A percentile compares a stretch with the other conserved stretches of the same genome.
phyloP scores from a whole-genome alignment of 2,329 filamentous ascomycete species.

The Trichophyton schoenleinii region DNA sequence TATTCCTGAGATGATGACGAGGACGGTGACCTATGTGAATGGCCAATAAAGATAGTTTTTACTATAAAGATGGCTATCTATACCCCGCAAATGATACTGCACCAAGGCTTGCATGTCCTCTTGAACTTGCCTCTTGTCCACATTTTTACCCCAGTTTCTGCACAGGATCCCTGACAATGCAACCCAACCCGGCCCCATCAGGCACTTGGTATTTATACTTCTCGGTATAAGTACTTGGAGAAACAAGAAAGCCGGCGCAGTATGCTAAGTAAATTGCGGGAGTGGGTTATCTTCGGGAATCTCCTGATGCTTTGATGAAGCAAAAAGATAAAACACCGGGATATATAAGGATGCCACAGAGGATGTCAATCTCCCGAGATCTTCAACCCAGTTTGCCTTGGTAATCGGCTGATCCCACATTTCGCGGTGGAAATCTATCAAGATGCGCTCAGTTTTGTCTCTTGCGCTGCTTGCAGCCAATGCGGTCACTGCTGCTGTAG shows the following conservation, averaged over 20 bases:
- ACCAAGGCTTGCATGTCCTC: neutral
- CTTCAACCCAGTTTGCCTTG: neutral
- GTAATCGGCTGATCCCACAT: neutral
- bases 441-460: constrained; percentile 2
- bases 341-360: neutral
- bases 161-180: neutral
- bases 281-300: constrained; percentile 2
- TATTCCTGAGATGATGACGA: neutral
- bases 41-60: neutral
- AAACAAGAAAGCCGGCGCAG: neutral
- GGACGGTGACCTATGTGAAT: neutral
- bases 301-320: neutral
- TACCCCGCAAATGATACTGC: neutral
- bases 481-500: neutral
- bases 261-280: neutral
- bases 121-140: neutral
- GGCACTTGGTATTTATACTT: constrained; percentile 1
- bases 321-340: neutral
- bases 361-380: constrained; percentile 1
- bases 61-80: neutral
- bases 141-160: neutral
- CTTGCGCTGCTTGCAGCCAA: constrained; percentile 4
- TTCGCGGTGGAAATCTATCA: neutral
- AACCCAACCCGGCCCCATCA: neutral
- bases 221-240: neutral